Percentiles rank a stretch among this genome's conserved stretches.
phyloP scores from a whole-genome alignment of 768 basidiomycete genomes.

The Hygrophorus russula region DNA sequence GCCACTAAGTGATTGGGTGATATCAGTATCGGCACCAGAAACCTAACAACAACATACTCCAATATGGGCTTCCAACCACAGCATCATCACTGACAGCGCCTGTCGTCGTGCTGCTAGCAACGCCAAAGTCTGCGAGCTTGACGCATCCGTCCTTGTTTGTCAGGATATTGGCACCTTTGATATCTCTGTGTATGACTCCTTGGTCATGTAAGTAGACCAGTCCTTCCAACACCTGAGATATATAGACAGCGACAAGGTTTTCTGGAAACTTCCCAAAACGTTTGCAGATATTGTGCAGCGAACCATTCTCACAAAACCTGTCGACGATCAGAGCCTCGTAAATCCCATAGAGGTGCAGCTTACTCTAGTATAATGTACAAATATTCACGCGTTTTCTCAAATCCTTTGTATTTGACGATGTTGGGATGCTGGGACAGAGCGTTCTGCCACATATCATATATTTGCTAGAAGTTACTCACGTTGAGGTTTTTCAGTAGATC shows the following conservation, averaged over 20 bases:
- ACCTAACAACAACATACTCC: constrained; percentile 56
- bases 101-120: constrained; percentile 70
- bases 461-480: constrained; percentile 31
- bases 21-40: background rate
- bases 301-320: constrained; percentile 97
- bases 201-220: constrained; percentile 97
- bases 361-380: constrained; percentile 96
- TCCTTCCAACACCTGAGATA: constrained; percentile 92
- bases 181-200: constrained; percentile 98
- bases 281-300: constrained; percentile 89
- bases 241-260: constrained; percentile 90
- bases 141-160: constrained; percentile 98
- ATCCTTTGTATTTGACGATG: constrained; percentile 99
- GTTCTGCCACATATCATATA: constrained; percentile 5
- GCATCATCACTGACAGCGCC: constrained; percentile 75
- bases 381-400: constrained; percentile 88
- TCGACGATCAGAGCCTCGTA: background rate
- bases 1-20: constrained; percentile 54
- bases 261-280: constrained; percentile 99
- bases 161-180: constrained; percentile 97
- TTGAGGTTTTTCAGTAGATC: constrained; percentile 95
- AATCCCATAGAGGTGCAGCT: constrained; percentile 15
- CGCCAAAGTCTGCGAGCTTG: constrained; percentile 98
- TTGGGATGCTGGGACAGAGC: constrained; percentile 63
- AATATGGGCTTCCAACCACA: constrained; percentile 96